Evolutionary conservation across 2,329 filamentous ascomycete genomes (phyloP).

Genomic region (Penicillium sp.): DNA sequence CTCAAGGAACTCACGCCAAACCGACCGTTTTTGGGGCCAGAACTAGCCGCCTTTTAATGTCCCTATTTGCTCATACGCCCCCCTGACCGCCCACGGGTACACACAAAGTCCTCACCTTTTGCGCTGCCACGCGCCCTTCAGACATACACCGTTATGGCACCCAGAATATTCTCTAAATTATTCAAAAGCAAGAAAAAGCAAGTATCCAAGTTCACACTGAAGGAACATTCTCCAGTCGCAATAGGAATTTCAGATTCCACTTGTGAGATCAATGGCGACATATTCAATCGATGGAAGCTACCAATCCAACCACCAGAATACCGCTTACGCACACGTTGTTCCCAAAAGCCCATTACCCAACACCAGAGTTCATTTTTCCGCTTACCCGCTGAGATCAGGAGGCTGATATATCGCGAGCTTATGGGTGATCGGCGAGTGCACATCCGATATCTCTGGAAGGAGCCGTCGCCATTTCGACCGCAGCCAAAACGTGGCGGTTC

Average conservation of each 20-base stretch:
- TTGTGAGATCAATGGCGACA: conserved; percentile 6
- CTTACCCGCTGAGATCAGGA: conserved; percentile 5
- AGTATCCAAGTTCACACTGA: background rate
- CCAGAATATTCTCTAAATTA: background rate
- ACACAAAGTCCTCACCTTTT: background rate
- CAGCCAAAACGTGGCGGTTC: background rate
- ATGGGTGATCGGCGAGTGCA: conserved; percentile 5
- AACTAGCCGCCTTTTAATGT: too few species aligned
- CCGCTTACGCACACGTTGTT: background rate
- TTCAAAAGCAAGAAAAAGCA: conserved; percentile 1
- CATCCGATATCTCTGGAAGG: conserved; percentile 2
- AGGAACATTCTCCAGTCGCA: background rate
- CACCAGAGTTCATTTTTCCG: background rate
- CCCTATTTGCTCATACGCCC: too few species aligned
- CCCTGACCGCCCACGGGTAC: background rate
- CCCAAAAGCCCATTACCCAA: background rate
- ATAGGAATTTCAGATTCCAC: conserved; percentile 9
- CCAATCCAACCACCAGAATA: conserved; percentile 2
- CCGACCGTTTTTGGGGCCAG: too few species aligned
- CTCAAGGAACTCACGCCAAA: background rate
- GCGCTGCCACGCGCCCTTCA: background rate
- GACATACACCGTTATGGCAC: conserved; percentile 1
- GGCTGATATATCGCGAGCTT: conserved; percentile 5
- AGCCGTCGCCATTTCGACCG: conserved; percentile 3
- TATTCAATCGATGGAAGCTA: conserved; percentile 7